Conservation (phyloP, 2,329 filamentous ascomycete genomes). For the Fusarium sp. region DNA sequence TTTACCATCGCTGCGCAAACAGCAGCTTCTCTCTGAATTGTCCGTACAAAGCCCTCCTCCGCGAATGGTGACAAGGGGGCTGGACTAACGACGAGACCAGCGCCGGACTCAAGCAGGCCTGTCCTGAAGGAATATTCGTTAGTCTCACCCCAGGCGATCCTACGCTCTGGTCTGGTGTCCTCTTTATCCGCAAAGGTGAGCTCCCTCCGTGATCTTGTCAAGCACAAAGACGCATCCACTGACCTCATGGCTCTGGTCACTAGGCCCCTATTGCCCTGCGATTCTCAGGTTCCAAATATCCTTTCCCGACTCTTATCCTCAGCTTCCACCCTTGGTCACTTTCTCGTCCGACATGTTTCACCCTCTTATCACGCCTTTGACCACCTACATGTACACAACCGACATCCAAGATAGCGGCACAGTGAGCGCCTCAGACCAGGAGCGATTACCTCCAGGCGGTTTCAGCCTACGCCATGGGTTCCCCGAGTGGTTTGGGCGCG, state of each 20-base stretch:
- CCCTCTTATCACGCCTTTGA: slow-evolving; percentile 90
- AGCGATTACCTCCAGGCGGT: slow-evolving; percentile 87
- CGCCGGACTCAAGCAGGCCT: slow-evolving; percentile 84
- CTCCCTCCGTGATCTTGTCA: too few species aligned
- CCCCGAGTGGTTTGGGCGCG: slow-evolving; percentile 86
- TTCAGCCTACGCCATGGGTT: slow-evolving; percentile 95
- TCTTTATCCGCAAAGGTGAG: slow-evolving; percentile 91
- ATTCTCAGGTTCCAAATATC: slow-evolving; percentile 92
- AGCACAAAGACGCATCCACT: background rate
- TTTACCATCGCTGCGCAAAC: slow-evolving; percentile 75
- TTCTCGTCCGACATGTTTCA: slow-evolving; percentile 97
- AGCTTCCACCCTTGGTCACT: slow-evolving; percentile 85
- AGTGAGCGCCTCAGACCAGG: slow-evolving; percentile 86
- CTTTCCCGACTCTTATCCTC: slow-evolving; percentile 86
- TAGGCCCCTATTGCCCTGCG: slow-evolving; percentile 90
- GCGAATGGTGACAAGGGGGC: slow-evolving; percentile 4
- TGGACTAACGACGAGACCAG: slow-evolving; percentile 62
- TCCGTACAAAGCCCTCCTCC: slow-evolving; percentile 60
- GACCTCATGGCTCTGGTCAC: background rate
- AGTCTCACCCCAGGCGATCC: slow-evolving; percentile 86
- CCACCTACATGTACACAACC: slow-evolving; percentile 94
- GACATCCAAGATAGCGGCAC: slow-evolving; percentile 82
- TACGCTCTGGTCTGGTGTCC: slow-evolving; percentile 88
- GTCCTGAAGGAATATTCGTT: slow-evolving; percentile 90
- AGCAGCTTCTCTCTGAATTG: slow-evolving; percentile 88